These are phyloP conservation scores for Sanghuangporus sanghuang DNA, from an alignment of 1,284 basidiomycete species.

Conservation along the genomic window DNA sequence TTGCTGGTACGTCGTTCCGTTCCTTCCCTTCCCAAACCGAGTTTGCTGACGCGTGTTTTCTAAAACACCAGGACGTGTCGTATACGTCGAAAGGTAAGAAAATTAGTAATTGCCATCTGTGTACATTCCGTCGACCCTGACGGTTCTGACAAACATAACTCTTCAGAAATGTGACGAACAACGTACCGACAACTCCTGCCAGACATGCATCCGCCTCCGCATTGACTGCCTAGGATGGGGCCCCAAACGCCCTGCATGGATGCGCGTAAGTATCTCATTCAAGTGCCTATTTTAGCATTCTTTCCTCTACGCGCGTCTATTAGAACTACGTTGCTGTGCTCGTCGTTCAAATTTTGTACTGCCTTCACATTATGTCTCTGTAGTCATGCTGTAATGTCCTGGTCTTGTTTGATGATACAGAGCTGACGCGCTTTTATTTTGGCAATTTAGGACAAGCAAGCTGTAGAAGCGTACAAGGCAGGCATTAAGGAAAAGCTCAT, in stretches of 20 bases:
- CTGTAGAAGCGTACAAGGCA: conserved; percentile 77
- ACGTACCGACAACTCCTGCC: conserved; percentile 69
- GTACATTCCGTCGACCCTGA: conserved; percentile 5
- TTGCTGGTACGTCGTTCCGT: conserved; percentile 54
- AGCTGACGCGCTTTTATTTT: not conserved
- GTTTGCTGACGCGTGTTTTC: not conserved
- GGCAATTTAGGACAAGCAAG: conserved; percentile 62
- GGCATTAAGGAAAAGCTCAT: conserved; percentile 75
- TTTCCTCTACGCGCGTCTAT: not conserved
- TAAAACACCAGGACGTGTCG: conserved; percentile 62
- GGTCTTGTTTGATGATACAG: not conserved
- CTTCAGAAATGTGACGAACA: conserved; percentile 81
- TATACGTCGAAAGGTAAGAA: conserved; percentile 65
- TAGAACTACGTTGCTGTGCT: not conserved
- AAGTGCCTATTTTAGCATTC: conserved; percentile 4
- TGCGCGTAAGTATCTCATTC: conserved; percentile 53
- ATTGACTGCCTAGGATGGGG: conserved; percentile 81
- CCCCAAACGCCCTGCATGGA: conserved; percentile 74
- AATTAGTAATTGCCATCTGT: conserved; percentile 12
- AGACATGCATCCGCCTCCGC: conserved; percentile 68
- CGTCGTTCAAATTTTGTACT: not conserved
- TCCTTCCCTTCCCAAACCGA: conserved; percentile 12
- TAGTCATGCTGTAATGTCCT: not conserved
- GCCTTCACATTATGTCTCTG: not conserved
- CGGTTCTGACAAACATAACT: conserved; percentile 11